These are phyloP conservation scores for Oleoguttula mirabilis DNA, from an alignment of 495 filamentous ascomycete genomes.

Conservation along the genomic window DNA sequence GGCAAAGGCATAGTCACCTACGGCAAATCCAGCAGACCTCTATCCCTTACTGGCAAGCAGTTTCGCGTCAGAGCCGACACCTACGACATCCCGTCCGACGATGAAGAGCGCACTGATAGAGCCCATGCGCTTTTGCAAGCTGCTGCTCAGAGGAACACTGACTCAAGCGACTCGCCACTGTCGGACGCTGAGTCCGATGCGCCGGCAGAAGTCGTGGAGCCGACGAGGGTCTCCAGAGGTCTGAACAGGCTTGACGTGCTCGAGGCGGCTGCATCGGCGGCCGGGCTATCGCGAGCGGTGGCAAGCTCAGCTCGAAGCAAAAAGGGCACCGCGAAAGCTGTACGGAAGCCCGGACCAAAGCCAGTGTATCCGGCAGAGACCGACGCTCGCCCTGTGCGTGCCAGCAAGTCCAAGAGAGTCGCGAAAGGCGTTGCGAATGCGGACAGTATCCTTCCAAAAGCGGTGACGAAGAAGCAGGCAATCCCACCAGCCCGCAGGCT, in stretches of 20 bases:
- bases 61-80: conserved; percentile 2
- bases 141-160: not conserved
- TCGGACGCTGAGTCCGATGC: conserved; percentile 1
- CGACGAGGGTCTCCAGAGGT: not conserved
- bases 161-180: not conserved
- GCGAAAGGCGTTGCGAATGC: not conserved
- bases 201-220: not conserved
- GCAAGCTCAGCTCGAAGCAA: no score
- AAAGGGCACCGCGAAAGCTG: not conserved
- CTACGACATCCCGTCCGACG: conserved; percentile 5
- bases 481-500: conserved; percentile 5
- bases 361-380: not conserved
- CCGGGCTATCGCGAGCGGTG: no score
- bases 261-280: not conserved
- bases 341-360: not conserved
- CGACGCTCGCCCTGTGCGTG: not conserved
- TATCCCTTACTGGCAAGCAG: conserved; percentile 13
- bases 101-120: not conserved
- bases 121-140: not conserved
- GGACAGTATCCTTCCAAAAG: not conserved
- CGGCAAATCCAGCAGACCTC: conserved; percentile 3
- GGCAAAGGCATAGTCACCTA: conserved; percentile 8
- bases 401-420: not conserved
- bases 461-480: not conserved
- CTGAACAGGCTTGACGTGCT: not conserved